Percentiles rank a stretch among this genome's conserved stretches.
Evolutionary conservation across 257 asterid genomes (phyloP).

Genomic region (Penstemon barbatus): DNA sequence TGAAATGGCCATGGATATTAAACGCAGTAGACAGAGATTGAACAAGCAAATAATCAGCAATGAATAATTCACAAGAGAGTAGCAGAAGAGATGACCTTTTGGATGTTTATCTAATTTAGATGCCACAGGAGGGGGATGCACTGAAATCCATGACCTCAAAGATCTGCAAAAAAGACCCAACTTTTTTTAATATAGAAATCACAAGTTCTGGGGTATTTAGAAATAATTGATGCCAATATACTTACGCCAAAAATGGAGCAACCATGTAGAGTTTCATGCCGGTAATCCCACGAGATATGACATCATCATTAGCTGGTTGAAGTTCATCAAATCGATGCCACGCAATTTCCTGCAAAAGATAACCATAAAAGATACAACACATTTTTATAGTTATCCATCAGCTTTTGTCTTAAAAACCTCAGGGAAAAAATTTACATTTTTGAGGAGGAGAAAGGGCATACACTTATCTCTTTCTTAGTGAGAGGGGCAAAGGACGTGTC

Average conservation of each 20-base stretch:
- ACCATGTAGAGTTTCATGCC: constrained; percentile 94
- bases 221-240: constrained; percentile 22
- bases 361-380: not conserved
- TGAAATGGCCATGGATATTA: not conserved
- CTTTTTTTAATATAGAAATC: constrained; percentile 5
- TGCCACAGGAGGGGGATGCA: constrained; percentile 60
- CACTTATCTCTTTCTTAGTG: constrained; percentile 88
- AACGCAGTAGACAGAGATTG: constrained; percentile 10
- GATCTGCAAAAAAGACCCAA: constrained; percentile 48
- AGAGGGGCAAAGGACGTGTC: constrained; percentile 78
- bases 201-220: constrained; percentile 1
- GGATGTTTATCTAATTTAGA: constrained; percentile 60
- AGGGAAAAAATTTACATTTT: constrained; percentile 3
- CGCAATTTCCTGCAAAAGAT: constrained; percentile 73
- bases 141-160: constrained; percentile 68
- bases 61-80: not conserved
- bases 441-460: constrained; percentile 38
- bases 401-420: not conserved
- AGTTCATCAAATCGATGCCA: constrained; percentile 88
- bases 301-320: constrained; percentile 63
- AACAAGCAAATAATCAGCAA: constrained; percentile 15
- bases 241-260: constrained; percentile 80
- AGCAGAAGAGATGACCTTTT: constrained; percentile 49
- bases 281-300: constrained; percentile 73
- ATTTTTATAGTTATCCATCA: constrained; percentile 7